phyloP scores from a whole-genome alignment of 495 filamentous ascomycete genomes.

The Zalerion maritima region DNA sequence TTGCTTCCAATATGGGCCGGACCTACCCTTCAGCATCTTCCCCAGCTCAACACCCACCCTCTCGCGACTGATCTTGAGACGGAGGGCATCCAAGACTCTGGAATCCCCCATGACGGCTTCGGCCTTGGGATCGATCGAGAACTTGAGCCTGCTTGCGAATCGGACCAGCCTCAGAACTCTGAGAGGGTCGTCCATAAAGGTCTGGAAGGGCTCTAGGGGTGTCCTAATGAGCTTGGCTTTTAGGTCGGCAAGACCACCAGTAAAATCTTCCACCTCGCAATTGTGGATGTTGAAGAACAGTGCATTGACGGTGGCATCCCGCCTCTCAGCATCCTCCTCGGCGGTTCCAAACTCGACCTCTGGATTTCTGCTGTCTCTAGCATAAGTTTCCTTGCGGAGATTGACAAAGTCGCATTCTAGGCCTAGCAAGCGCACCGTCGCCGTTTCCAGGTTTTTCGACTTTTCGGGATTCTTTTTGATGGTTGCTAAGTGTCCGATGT shows the following conservation, averaged over 20 bases:
- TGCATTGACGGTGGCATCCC: slow-evolving; percentile 91
- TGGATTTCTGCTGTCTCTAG: slow-evolving; percentile 72
- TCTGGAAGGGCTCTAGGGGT: slow-evolving; percentile 76
- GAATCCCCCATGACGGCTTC: slow-evolving; percentile 59
- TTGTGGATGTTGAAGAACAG: slow-evolving; percentile 89
- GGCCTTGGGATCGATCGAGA: slow-evolving; percentile 53
- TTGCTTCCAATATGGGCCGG: slow-evolving; percentile 1
- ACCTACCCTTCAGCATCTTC: slow-evolving; percentile 72
- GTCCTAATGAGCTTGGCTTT: slow-evolving; percentile 58
- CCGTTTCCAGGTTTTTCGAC: slow-evolving; percentile 92
- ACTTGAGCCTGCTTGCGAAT: slow-evolving; percentile 76
- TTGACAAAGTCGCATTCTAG: slow-evolving; percentile 92
- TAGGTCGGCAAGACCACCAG: slow-evolving; percentile 66
- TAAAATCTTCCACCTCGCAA: slow-evolving; percentile 69
- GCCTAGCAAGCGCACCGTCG: slow-evolving; percentile 71
- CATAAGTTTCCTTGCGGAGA: slow-evolving; percentile 80
- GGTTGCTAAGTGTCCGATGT: slow-evolving; percentile 53
- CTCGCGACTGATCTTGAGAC: slow-evolving; percentile 82
- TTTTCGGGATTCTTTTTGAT: slow-evolving; percentile 89
- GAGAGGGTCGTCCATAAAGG: slow-evolving; percentile 89
- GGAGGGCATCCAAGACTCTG: slow-evolving; percentile 60
- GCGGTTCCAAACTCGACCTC: slow-evolving; percentile 89
- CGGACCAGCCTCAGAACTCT: slow-evolving; percentile 78
- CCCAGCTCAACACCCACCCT: slow-evolving; percentile 68
- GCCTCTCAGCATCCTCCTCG: slow-evolving; percentile 73